These are phyloP conservation scores for Coffea eugenioides DNA, from an alignment of 257 asterid species.

Conservation along the genomic window DNA sequence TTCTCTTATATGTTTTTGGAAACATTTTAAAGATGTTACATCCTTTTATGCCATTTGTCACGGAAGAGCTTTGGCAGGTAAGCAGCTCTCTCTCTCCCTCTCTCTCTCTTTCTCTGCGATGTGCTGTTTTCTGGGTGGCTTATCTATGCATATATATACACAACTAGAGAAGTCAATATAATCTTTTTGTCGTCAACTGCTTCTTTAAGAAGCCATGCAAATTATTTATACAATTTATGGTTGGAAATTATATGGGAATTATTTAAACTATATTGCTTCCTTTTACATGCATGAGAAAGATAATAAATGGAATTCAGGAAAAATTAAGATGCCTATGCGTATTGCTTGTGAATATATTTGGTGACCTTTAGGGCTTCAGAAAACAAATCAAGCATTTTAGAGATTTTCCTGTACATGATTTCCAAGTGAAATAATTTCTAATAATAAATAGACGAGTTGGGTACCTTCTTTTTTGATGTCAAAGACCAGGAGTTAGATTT, in stretches of 20 bases:
- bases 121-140: background rate
- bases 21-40: slow-evolving; percentile 80
- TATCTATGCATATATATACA: background rate
- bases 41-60: slow-evolving; percentile 98
- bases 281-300: background rate
- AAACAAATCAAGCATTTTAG: background rate
- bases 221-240: background rate
- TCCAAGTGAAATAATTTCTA: background rate
- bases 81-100: background rate
- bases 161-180: background rate
- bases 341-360: background rate
- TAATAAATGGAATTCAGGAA: background rate
- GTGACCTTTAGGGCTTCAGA: background rate
- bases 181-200: slow-evolving; percentile 1
- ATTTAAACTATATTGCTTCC: background rate
- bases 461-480: no score
- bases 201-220: background rate
- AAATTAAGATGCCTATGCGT: background rate
- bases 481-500: no score
- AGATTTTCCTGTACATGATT: background rate
- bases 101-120: background rate
- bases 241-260: background rate
- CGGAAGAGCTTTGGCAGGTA: slow-evolving; percentile 99
- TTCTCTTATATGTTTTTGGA: slow-evolving; percentile 75
- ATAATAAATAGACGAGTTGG: no score